Base-by-base conservation (phyloP, 768 basidiomycete species). In the Phaffia australis region DNA sequence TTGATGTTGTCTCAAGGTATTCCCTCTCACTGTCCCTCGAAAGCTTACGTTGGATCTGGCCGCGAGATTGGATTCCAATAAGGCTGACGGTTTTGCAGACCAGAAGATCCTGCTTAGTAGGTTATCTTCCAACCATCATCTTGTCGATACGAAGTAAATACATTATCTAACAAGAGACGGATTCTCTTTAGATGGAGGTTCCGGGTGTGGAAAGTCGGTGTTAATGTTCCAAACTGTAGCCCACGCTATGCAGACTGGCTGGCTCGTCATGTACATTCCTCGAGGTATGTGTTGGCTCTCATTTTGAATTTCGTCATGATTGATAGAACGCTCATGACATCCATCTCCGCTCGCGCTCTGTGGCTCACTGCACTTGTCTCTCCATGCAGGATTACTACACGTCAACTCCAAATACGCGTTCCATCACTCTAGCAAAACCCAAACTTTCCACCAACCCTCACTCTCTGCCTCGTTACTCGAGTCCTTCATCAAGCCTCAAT, bases 361-460 rank as follows among this genome's bases (percentile, higher is more conserved):
- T 25, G 11, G 25, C 30, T 9, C 7, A 11, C 18, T 18, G 1
- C 48, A 18, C 52, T 27, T 4, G 55, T 56, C 54, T 19, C n/a
- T 21, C 19, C 4, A 32, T 2, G 6, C 30, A 61, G 66, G 60
- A 47, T 32, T 32, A 29, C 54, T 54, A 4, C 66, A 67, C 56
- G 51, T 49, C 55, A 62, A 56, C 30, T 56, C 35, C 25, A 29
- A 30, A 15, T 67, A 54, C 55, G n/a, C 54, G 1, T 67, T 57
- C 60, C 66, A 67, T 49, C 63, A 67, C 66, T 61, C 60, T 21
- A 16, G 25, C 1, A 49, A 57, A 29, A 63, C 60, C 21, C n/a
- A 67, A 49, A 42, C 54, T 21, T 67, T 67, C 66, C 66, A 67
- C 48, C 66, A 67, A 30, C 66, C 66, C 21, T 49, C 52, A 3